A percentile compares a stretch with the other conserved stretches of the same genome.
These are phyloP conservation scores for Periconia macrospinosa DNA, from an alignment of 2,329 filamentous ascomycete genomes.

Conservation along the genomic window DNA sequence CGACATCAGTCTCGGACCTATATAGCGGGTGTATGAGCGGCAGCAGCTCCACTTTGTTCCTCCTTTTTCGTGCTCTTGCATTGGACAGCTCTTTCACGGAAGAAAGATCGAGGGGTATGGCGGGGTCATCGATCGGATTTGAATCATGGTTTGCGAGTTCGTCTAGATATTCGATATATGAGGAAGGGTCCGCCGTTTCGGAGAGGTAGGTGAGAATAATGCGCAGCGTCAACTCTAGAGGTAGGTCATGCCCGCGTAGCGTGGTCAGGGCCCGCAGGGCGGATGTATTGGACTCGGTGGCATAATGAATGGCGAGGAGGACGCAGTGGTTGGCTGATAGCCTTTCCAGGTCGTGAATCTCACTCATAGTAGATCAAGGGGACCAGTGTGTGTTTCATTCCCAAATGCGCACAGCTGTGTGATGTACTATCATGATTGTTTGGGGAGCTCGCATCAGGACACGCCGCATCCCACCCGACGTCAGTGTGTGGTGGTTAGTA, in stretches of 20 bases:
- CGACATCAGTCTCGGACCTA: conserved; percentile 53
- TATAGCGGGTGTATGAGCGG: conserved; percentile 58
- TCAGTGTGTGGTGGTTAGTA: neutral
- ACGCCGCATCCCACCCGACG: neutral
- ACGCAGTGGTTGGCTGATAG: conserved; percentile 70
- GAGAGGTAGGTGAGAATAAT: conserved; percentile 78
- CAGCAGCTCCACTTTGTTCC: conserved; percentile 64
- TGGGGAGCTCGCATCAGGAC: neutral
- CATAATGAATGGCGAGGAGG: conserved; percentile 71
- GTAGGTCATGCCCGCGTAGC: conserved; percentile 60
- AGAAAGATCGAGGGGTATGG: conserved; percentile 54
- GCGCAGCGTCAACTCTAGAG: conserved; percentile 67
- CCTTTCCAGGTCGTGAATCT: conserved; percentile 30
- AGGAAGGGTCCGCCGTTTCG: conserved; percentile 65
- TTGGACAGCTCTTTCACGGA: conserved; percentile 62
- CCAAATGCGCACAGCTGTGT: neutral
- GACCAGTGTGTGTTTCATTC: neutral
- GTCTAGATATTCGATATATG: conserved; percentile 64
- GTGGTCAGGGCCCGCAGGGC: conserved; percentile 63
- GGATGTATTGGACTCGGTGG: conserved; percentile 66
- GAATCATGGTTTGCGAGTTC: conserved; percentile 57
- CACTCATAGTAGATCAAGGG: conserved; percentile 18
- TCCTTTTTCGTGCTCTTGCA: conserved; percentile 65
- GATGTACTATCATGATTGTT: neutral
- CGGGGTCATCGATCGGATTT: conserved; percentile 40